Base-by-base conservation (phyloP, 75 land plant genomes). In the Chamaecyparis obtusa region DNA sequence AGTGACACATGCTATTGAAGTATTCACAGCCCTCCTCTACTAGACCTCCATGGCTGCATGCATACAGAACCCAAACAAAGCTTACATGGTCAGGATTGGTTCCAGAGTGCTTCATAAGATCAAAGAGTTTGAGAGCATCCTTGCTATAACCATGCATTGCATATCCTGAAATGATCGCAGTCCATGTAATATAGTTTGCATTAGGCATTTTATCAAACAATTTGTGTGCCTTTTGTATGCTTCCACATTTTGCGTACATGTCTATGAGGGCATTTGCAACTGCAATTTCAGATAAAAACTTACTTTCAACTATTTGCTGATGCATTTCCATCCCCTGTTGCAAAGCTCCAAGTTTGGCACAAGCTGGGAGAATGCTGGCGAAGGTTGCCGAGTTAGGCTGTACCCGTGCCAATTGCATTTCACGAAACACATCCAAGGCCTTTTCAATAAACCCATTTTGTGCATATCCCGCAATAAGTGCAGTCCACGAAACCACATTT, bases 381-480 rank as follows among this genome's bases (percentile, higher is more conserved):
- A 67, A 27, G 7, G 71, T 67, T 21, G 30, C n/a, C 8, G 24
- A 6, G 30, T 67, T 72, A 76, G 79, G 79, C 79, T 35, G 32
- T 41, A 90, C 57, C 21, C 43, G 67, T 10, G 24, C 86, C 19
- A 8, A 84, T 51, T 85, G 78, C 43, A 91, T 89, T 51, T 86
- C 86, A n/a, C 46, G n/a, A 41, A 93, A 93, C 14, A 91, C 85
- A 48, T 89, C 71, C 49, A 93, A 64, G 3, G 91, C 94, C 15
- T 90, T 87, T n/a, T 19, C 27, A 54, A 72, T 85, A 46, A 39
- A 49, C 35, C 87, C 87, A 27, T 86, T 90, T 30, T 51, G 88
- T 44, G 91, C 90, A 89, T 85, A 93, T 16, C 89, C 92, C 74
- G 89, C 89, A 33, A 93, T 86, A 69, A 93, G 37, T 49, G 91